phyloP scores from a whole-genome alignment of 768 basidiomycete species.

The Galerina sulciceps region DNA sequence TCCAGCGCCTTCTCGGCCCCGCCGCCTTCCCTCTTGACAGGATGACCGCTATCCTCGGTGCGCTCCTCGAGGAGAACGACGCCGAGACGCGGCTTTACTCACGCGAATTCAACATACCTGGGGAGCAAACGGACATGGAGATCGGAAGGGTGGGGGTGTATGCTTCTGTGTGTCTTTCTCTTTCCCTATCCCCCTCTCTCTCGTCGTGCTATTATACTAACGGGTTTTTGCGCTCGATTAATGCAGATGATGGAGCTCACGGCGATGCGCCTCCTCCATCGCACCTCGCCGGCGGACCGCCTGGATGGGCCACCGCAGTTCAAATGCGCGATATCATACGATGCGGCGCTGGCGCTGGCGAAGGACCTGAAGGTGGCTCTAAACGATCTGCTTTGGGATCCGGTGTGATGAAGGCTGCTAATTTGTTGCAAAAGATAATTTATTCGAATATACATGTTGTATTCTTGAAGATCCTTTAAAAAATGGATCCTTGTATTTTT shows the following conservation, averaged over 20 bases:
- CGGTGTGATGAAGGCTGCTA: constrained; percentile 26
- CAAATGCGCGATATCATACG: constrained; percentile 73
- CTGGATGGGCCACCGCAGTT: constrained; percentile 74
- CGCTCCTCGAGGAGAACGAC: constrained; percentile 77
- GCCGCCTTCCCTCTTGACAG: constrained; percentile 79
- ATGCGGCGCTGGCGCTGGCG: constrained; percentile 56
- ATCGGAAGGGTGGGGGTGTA: constrained; percentile 62
- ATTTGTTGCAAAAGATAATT: too few species aligned
- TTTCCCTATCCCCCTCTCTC: constrained; percentile 1
- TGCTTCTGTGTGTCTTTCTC: constrained; percentile 45
- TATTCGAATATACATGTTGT: too few species aligned
- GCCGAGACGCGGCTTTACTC: constrained; percentile 47
- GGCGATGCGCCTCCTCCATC: constrained; percentile 66
- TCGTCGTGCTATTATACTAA: neutral
- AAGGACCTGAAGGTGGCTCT: constrained; percentile 62
- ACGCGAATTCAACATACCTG: constrained; percentile 57
- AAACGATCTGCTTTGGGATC: constrained; percentile 74
- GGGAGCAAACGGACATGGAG: constrained; percentile 80
- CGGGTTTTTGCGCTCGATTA: too few species aligned
- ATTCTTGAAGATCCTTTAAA: too few species aligned
- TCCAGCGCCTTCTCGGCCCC: constrained; percentile 85
- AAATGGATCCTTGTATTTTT: too few species aligned
- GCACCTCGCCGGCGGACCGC: constrained; percentile 62
- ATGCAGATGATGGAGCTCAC: constrained; percentile 69
- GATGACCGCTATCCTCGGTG: constrained; percentile 78